These are phyloP conservation scores for Adenanthera pavonina DNA, from an alignment of 306 rosid genomes.

Conservation along the genomic window DNA sequence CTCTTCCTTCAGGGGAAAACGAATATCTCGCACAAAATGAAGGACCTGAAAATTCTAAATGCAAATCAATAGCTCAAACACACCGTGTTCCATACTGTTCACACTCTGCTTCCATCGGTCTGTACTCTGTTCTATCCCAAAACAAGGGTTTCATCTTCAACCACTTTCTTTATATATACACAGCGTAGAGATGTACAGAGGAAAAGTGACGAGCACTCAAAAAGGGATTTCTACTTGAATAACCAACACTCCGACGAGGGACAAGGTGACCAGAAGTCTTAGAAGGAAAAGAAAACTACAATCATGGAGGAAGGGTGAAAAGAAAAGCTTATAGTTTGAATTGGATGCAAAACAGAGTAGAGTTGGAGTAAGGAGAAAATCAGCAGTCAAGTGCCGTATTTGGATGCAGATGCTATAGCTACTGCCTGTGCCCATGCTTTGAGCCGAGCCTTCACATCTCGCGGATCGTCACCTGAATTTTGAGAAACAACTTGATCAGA, in stretches of 20 bases:
- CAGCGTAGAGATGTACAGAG: constrained; percentile 28
- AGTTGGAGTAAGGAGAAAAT: not conserved
- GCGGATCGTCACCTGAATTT: constrained; percentile 75
- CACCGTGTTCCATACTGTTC: not conserved
- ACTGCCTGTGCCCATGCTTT: constrained; percentile 95
- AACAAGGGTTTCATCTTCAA: constrained; percentile 34
- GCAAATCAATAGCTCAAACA: not conserved
- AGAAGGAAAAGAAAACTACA: not conserved
- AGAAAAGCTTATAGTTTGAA: constrained; percentile 21
- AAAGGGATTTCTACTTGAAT: constrained; percentile 19
- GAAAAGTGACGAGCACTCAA: constrained; percentile 37
- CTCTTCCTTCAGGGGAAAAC: not conserved
- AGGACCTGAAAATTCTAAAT: not conserved
- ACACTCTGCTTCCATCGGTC: constrained; percentile 1
- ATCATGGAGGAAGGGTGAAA: constrained; percentile 27
- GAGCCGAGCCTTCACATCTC: constrained; percentile 89
- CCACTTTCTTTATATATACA: constrained; percentile 1
- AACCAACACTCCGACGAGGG: constrained; percentile 11
- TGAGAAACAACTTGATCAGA: not conserved
- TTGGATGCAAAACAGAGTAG: not conserved
- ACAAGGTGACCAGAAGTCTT: constrained; percentile 8
- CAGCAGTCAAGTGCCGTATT: constrained; percentile 45
- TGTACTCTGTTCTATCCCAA: not conserved
- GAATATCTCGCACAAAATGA: not conserved
- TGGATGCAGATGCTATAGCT: constrained; percentile 75